These are phyloP conservation scores for Sergeia podlipaevii DNA, from an alignment of 208 protist species.

Conservation along the genomic window DNA sequence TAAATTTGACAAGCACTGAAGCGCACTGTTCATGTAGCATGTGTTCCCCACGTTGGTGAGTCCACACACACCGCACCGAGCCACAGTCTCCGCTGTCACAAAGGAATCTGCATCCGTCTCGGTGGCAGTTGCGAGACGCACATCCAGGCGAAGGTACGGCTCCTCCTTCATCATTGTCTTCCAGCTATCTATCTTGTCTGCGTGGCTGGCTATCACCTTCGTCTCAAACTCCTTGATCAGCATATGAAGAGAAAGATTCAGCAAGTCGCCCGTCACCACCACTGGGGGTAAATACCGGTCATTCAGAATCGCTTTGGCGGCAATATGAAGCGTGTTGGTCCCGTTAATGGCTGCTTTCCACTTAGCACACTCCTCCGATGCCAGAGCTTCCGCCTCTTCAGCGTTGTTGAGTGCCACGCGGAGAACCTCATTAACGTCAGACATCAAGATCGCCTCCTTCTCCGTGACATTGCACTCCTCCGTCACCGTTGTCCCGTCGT, in stretches of 20 bases:
- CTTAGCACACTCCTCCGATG: constrained; percentile 11
- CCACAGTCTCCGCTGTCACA: constrained; percentile 21
- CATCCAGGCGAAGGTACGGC: not conserved
- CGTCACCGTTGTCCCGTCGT: not conserved
- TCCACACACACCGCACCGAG: constrained; percentile 57
- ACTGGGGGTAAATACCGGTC: no score
- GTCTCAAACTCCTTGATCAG: no score
- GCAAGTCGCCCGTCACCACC: no score
- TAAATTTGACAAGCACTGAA: constrained; percentile 89
- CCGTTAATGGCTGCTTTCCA: constrained; percentile 41
- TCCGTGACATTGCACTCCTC: constrained; percentile 21
- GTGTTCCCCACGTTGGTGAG: constrained; percentile 90
- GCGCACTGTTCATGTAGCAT: constrained; percentile 92
- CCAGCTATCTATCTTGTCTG: no score
- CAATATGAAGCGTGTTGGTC: constrained; percentile 16
- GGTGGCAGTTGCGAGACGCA: not conserved
- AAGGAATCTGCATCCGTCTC: not conserved
- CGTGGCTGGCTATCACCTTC: no score
- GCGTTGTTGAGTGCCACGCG: constrained; percentile 24
- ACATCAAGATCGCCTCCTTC: constrained; percentile 37
- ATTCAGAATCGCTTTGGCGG: no score
- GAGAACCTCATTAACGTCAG: constrained; percentile 35
- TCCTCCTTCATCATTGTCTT: no score
- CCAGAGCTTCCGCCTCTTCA: constrained; percentile 27
- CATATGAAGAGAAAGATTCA: no score